Conservation (phyloP, 345 rosid genomes). For the Dipteronia sinensis region DNA sequence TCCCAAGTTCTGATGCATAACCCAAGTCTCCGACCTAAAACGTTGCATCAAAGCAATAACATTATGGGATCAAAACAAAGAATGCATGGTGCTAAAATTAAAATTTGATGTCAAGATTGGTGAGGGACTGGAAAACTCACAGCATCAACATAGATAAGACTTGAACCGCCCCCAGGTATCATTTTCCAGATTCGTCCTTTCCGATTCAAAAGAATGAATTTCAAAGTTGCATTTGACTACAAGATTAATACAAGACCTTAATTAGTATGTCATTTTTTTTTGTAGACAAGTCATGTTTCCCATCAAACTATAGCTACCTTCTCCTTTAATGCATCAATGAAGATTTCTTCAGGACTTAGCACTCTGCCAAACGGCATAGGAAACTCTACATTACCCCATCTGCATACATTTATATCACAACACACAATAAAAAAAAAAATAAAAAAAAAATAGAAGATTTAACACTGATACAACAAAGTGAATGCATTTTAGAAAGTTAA, state of each 20-base stretch:
- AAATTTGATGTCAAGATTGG: neutral
- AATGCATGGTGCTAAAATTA: neutral
- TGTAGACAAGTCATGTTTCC: constrained; percentile 67
- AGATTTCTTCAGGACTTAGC: constrained; percentile 68
- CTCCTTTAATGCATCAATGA: constrained; percentile 78
- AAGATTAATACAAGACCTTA: constrained; percentile 13
- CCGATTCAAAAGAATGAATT: constrained; percentile 88
- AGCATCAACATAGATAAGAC: constrained; percentile 90
- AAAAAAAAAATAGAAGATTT: constrained; percentile 49
- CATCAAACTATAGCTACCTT: constrained; percentile 50
- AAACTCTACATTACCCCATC: constrained; percentile 89
- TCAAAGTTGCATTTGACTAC: constrained; percentile 92
- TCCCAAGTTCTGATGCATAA: constrained; percentile 87
- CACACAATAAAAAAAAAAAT: constrained; percentile 24
- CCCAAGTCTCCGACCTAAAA: constrained; percentile 90
- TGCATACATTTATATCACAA: constrained; percentile 28
- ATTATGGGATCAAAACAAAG: constrained; percentile 4
- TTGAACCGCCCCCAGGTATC: constrained; percentile 98
- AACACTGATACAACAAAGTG: constrained; percentile 18
- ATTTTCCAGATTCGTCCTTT: constrained; percentile 95
- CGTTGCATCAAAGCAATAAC: constrained; percentile 5
- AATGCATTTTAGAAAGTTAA: neutral
- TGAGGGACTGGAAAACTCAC: constrained; percentile 37
- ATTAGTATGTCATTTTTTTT: neutral
- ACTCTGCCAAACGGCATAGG: constrained; percentile 94